Evolutionary conservation across 495 filamentous ascomycete genomes (phyloP), one percentile per base, ranked within the genome.

Genomic region (Xylaria acuta): DNA sequence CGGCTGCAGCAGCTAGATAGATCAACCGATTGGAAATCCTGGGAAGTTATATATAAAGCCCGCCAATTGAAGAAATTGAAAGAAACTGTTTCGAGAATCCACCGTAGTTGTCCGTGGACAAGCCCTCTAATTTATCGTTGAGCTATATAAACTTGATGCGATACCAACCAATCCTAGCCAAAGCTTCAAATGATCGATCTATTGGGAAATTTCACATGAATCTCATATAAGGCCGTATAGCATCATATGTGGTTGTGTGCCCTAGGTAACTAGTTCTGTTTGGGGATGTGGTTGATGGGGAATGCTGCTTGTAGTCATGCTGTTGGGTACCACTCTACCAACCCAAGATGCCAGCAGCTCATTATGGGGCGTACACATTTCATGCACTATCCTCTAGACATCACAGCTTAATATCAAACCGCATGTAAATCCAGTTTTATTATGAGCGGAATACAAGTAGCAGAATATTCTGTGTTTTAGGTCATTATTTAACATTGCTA

Each of bases 21-120:
- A 70, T n/a, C 2, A 27, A 25, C 27, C 47, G 18, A 12, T 30
- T 64, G 69, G 66, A 77, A 14, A 60, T 51, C 11, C 5, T 32
- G 53, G 38, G 63, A 72, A 64, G 80, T 77, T 75, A 73, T 75
- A 40, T 80, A 76, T 75, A 69, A 76, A 76, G 22, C 27, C n/a
- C 20, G 34, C 32, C 22, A 67, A 67, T 67, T 36, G 16, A 56
- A 38, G 32, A 60, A 5, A 16, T 25, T 18, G 14, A 56, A 16
- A 56, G 1, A 49, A 49, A 56, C 4, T 30, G 14, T 32, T 32
- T 32, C 5, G 0, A 4, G 8, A 14, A 18, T 11, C 32, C 5
- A 32, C 14, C 5, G 14, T 56, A 56, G 27, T 32, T 2, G 53
- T 16, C 16, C 27, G 1, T 32, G 14, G 12, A 32, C 0, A 56